Percentiles rank a stretch among this genome's conserved stretches.
Evolutionary conservation across 208 protist genomes (phyloP).

Genomic region (Trypanosoma lewisi): DNA sequence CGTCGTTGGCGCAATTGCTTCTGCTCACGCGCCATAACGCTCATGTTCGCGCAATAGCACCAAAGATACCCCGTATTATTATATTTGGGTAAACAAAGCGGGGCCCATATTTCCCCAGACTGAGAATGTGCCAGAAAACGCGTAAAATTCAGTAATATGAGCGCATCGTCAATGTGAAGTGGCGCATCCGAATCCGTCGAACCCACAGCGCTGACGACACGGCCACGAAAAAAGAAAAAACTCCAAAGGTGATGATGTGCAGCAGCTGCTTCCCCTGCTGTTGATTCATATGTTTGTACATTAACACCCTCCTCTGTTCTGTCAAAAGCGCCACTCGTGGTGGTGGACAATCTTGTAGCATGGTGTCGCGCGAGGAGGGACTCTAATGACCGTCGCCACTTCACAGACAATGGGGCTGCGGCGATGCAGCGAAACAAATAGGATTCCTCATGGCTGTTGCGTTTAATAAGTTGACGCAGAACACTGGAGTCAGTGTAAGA

Average conservation of each 20-base stretch:
- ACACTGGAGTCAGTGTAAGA: constrained; percentile 44
- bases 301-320: background rate
- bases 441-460: constrained; percentile 36
- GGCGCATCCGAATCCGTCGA: constrained; percentile 5
- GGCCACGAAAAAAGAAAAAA: constrained; percentile 42
- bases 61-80: constrained; percentile 77
- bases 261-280: background rate
- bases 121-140: constrained; percentile 44
- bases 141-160: constrained; percentile 63
- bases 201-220: constrained; percentile 33
- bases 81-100: constrained; percentile 70
- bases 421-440: constrained; percentile 52
- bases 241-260: constrained; percentile 45
- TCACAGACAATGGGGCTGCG: constrained; percentile 29
- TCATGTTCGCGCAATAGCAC: constrained; percentile 59
- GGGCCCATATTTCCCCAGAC: constrained; percentile 62
- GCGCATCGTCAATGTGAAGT: constrained; percentile 49
- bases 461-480: constrained; percentile 50
- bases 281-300: background rate
- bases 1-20: background rate
- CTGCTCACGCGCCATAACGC: constrained; percentile 23
- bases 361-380: constrained; percentile 17
- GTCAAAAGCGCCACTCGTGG: background rate
- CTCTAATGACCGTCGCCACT: constrained; percentile 14
- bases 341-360: constrained; percentile 2